These are phyloP conservation scores for Kurtzmaniella quercitrusa DNA, from an alignment of 1,139 yeast species.

Conservation along the genomic window DNA sequence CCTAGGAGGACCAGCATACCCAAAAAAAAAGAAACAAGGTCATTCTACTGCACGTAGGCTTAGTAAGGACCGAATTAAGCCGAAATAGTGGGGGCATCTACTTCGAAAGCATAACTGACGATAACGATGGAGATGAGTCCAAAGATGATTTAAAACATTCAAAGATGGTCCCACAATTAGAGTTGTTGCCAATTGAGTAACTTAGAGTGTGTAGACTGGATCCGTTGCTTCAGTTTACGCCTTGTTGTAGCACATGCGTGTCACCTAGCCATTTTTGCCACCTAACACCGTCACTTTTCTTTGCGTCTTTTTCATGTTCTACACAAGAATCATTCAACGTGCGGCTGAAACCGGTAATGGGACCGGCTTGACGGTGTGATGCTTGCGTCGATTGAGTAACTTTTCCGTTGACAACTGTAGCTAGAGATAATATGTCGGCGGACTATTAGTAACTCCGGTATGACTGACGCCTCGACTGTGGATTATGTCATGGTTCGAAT, in stretches of 20 bases:
- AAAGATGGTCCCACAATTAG: no score
- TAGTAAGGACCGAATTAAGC: neutral
- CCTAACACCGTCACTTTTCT: neutral
- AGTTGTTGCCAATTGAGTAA: neutral
- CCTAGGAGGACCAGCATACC: neutral
- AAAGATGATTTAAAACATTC: no score
- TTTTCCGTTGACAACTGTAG: neutral
- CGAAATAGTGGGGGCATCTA: constrained; percentile 3
- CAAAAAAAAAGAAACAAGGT: constrained; percentile 5
- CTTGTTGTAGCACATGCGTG: neutral
- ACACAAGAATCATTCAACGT: neutral
- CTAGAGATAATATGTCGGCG: neutral
- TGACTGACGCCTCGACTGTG: neutral
- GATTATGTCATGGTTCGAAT: no score
- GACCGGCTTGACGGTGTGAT: neutral
- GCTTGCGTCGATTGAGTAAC: neutral
- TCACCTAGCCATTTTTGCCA: neutral
- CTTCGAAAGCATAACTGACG: neutral
- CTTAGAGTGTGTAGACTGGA: no score
- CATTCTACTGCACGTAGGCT: constrained; percentile 1
- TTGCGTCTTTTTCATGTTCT: neutral
- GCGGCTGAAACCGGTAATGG: neutral
- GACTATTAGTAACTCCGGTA: neutral
- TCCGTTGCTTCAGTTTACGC: neutral
- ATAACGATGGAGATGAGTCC: neutral